Base-by-base conservation (phyloP, 1,284 basidiomycete genomes). In the Coniophora puteana region DNA sequence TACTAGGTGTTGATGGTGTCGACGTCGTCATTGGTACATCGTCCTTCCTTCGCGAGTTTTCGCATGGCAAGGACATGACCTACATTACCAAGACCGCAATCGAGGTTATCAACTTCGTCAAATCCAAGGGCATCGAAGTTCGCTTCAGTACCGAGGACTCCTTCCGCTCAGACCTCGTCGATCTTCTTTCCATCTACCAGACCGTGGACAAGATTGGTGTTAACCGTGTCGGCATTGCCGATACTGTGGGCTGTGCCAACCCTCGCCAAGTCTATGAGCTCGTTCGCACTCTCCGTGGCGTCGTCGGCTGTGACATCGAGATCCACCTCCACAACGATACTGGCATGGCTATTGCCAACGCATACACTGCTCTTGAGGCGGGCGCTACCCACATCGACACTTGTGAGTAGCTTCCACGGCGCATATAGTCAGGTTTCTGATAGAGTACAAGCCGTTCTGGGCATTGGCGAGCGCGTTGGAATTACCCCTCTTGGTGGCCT, bases 191-290 rank as follows among this genome's bases (percentile, higher is more conserved):
- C 37, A 98, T 99, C 71, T 99, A 99, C 78, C 92, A 96, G 68
- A 96, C 95, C 39, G 96, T 99, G 42, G 96, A 99, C 76, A 98
- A 98, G 78, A 94, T 99, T 57, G 96, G 96, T 47, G 95, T 99
- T 41, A 94, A 99, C 77, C 86, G 96, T 53, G 96, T 99, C 52
- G 96, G 96, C 66, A 95, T 99, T 52, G 96, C 96, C 26, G 96
- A 99, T 68, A 99, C 96, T 11, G 96, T 99, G 52, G 96, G 96
- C 38, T 98, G 95, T 59, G 96, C 96, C 45, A 98, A 98, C 74
- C 94, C 96, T 12, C 78, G 96, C 57, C 96, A 99, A 65, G 96
- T 99, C 6, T 99, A 99, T 67, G 96, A 99, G 46, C 85, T 99
- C 52, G 93, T 99, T 52, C 79, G 96, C 50, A 99, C 96, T 8